Percentiles rank a stretch among this genome's conserved stretches.
Evolutionary conservation across 768 basidiomycete species (phyloP).

Genomic region (Lyophyllum semitale): DNA sequence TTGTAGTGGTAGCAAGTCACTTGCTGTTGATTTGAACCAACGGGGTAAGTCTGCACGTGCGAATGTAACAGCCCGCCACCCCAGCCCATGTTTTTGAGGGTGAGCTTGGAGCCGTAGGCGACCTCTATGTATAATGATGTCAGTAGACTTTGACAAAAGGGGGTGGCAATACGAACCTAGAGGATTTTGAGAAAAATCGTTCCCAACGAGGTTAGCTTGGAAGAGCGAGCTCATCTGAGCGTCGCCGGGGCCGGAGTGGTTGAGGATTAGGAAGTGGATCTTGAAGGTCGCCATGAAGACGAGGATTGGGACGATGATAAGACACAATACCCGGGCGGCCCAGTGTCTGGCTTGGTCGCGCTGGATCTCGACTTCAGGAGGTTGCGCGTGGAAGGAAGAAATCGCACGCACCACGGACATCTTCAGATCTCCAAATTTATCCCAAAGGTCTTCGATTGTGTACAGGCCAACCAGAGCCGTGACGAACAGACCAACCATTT

Average conservation of each 20-base stretch:
- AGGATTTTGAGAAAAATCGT: constrained; percentile 90
- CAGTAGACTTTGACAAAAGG: neutral
- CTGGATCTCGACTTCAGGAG: constrained; percentile 39
- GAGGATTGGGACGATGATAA: constrained; percentile 87
- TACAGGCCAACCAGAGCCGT: constrained; percentile 94
- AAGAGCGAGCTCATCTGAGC: constrained; percentile 99
- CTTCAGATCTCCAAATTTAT: constrained; percentile 93
- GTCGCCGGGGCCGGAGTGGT: constrained; percentile 94
- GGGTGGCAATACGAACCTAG: constrained; percentile 53
- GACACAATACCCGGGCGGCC: constrained; percentile 79
- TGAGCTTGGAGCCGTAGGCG: constrained; percentile 87
- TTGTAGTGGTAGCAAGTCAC: constrained; percentile 99
- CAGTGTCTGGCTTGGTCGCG: constrained; percentile 89
- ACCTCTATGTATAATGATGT: constrained; percentile 53
- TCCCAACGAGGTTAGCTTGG: constrained; percentile 94
- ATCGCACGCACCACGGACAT: constrained; percentile 76
- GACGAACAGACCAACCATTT: constrained; percentile 95
- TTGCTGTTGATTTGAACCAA: constrained; percentile 92
- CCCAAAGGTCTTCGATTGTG: constrained; percentile 97
- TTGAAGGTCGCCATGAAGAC: constrained; percentile 97
- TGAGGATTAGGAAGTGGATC: constrained; percentile 92
- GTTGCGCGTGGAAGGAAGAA: neutral
- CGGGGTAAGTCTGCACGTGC: constrained; percentile 92
- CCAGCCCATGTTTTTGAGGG: constrained; percentile 96
- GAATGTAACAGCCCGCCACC: constrained; percentile 97